Conservation (phyloP, 305 asterid species). For the Ajuga reptans region DNA sequence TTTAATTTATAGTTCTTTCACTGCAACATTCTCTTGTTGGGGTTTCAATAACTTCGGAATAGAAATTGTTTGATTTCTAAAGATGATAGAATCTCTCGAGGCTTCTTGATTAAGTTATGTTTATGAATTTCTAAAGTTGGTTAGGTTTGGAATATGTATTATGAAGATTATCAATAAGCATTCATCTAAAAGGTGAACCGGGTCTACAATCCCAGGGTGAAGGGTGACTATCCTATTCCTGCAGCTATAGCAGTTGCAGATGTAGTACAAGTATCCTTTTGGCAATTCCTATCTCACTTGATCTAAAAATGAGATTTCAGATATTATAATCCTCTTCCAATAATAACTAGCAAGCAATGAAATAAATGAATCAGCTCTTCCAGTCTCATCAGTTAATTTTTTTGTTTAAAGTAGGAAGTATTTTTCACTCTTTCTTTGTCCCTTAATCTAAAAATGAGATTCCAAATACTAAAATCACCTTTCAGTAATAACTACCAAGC, state of each 20-base stretch:
- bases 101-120: neutral
- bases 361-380: too few relatives aligned
- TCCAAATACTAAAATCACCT: neutral
- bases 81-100: neutral
- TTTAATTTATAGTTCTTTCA: neutral
- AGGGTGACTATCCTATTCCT: too few relatives aligned
- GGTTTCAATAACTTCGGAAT: neutral
- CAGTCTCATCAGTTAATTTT: neutral
- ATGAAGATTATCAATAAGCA: neutral
- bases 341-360: too few relatives aligned
- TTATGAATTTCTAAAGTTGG: neutral
- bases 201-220: neutral
- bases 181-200: neutral
- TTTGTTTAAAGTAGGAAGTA: neutral
- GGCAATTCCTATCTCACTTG: too few relatives aligned
- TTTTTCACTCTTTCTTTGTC: neutral
- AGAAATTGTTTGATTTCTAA: neutral
- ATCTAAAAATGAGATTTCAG: too few relatives aligned
- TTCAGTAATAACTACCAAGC: conserved; percentile 7
- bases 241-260: too few relatives aligned
- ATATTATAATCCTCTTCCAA: too few relatives aligned
- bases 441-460: conserved; percentile 11
- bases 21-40: neutral
- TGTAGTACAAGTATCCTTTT: too few relatives aligned
- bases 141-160: neutral